These are phyloP conservation scores for Pelargonium cotyledonis DNA, from an alignment of 441 rosid genomes.

Conservation along the genomic window DNA sequence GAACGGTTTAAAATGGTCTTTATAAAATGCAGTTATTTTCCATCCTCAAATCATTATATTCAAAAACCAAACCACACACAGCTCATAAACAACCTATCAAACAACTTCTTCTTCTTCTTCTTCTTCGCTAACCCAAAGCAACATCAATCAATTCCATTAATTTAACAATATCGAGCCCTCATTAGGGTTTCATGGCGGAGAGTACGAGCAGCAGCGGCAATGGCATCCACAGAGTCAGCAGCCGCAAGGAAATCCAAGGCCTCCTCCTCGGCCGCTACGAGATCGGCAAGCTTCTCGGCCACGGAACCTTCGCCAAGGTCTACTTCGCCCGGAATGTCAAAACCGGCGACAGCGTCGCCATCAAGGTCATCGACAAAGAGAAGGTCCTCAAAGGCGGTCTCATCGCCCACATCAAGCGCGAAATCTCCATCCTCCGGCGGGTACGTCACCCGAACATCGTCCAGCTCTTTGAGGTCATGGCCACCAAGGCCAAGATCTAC, in stretches of 20 bases:
- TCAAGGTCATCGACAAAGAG: constrained; percentile 61
- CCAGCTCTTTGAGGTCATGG: constrained; percentile 65
- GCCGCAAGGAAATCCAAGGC: constrained; percentile 19
- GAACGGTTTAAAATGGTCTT: too few species aligned
- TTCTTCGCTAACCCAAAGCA: too few species aligned
- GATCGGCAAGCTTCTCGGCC: constrained; percentile 80
- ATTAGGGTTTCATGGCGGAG: too few species aligned
- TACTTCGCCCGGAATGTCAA: constrained; percentile 51
- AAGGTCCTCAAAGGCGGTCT: constrained; percentile 51
- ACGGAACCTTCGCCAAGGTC: constrained; percentile 80
- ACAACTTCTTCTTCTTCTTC: too few species aligned
- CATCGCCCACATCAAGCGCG: constrained; percentile 85
- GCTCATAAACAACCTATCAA: too few species aligned
- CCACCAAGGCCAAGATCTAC: constrained; percentile 62
- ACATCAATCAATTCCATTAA: too few species aligned
- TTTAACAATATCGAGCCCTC: too few species aligned
- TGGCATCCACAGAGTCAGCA: not conserved
- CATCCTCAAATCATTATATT: too few species aligned
- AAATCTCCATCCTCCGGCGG: constrained; percentile 57
- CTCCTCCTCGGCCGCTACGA: constrained; percentile 71
- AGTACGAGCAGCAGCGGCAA: not conserved
- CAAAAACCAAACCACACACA: too few species aligned
- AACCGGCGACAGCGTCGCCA: constrained; percentile 55
- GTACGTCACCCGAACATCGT: constrained; percentile 77
- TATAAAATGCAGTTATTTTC: too few species aligned